A percentile compares a stretch with the other conserved stretches of the same genome.
phyloP scores from a whole-genome alignment of 306 rosid genomes.

The Ammopiptanthus mongolicus region DNA sequence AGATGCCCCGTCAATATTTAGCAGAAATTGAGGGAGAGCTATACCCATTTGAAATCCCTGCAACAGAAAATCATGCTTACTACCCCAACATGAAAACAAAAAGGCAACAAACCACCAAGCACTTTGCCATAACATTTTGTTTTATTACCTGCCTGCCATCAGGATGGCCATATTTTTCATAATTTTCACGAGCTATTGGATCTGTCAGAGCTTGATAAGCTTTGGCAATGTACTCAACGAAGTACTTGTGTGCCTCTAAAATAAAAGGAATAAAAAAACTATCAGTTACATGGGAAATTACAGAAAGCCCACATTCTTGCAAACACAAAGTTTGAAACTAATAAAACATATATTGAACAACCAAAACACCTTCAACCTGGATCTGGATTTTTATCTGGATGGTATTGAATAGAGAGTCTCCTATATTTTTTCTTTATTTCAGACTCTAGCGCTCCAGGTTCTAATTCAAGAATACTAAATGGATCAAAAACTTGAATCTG shows the following conservation, averaged over 20 bases:
- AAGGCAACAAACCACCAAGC: not conserved
- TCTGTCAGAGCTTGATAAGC: slow-evolving; percentile 97
- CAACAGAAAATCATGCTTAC: slow-evolving; percentile 26
- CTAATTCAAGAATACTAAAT: slow-evolving; percentile 79
- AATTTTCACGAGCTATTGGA: slow-evolving; percentile 83
- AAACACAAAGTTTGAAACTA: slow-evolving; percentile 2
- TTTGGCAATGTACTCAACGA: slow-evolving; percentile 87
- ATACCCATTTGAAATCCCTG: slow-evolving; percentile 99
- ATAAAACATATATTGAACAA: slow-evolving; percentile 17
- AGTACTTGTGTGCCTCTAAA: slow-evolving; percentile 76
- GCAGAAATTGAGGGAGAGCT: slow-evolving; percentile 92
- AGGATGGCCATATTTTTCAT: slow-evolving; percentile 97
- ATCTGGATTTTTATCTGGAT: slow-evolving; percentile 99
- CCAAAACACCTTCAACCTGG: slow-evolving; percentile 67
- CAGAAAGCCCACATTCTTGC: not conserved
- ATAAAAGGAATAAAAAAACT: not conserved
- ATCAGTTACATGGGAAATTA: slow-evolving; percentile 6
- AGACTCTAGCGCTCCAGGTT: slow-evolving; percentile 62
- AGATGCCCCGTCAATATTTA: slow-evolving; percentile 81
- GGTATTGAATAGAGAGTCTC: slow-evolving; percentile 80
- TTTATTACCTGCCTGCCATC: slow-evolving; percentile 86
- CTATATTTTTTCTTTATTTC: slow-evolving; percentile 90
- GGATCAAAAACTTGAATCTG: slow-evolving; percentile 94
- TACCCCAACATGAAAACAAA: slow-evolving; percentile 14
- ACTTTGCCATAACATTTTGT: not conserved